phyloP scores from a whole-genome alignment of 768 basidiomycete genomes.

The Leccinum incarnatum region DNA sequence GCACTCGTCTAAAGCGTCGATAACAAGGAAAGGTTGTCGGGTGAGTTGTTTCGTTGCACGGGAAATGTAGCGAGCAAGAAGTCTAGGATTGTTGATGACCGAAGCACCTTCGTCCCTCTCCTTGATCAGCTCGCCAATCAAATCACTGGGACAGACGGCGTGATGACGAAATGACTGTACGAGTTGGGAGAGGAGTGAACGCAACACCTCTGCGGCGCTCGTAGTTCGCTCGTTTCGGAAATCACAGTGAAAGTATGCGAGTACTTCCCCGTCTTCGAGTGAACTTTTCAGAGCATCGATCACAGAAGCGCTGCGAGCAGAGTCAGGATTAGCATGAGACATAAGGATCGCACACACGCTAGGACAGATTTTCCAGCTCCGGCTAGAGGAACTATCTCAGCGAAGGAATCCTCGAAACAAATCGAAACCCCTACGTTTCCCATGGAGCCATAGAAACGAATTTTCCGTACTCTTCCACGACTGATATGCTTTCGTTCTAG shows the following conservation, averaged over 20 bases:
- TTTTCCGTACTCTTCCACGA: conserved; percentile 1
- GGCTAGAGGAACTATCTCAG: neutral
- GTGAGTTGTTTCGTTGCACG: neutral
- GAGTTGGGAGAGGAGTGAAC: conserved; percentile 17
- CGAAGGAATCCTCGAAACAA: neutral
- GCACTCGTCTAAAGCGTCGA: conserved; percentile 8
- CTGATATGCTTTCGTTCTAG: neutral
- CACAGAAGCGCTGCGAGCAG: conserved; percentile 7
- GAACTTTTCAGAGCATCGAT: conserved; percentile 5
- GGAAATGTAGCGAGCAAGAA: conserved; percentile 4
- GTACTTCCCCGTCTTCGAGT: neutral
- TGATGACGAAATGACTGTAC: neutral
- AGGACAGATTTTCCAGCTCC: conserved; percentile 18
- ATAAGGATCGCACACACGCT: neutral
- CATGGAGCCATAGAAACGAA: conserved; percentile 12
- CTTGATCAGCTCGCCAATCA: conserved; percentile 3
- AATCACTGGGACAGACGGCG: neutral
- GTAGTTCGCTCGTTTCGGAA: conserved; percentile 15
- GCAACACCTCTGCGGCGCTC: conserved; percentile 10
- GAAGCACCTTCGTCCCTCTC: neutral
- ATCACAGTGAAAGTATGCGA: conserved; percentile 22
- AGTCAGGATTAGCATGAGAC: neutral
- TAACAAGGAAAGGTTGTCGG: conserved; percentile 4
- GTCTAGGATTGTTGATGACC: neutral
- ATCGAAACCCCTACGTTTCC: conserved; percentile 9